Conservation (phyloP, 2,329 filamentous ascomycete species). For the Erysiphe pulchra region DNA sequence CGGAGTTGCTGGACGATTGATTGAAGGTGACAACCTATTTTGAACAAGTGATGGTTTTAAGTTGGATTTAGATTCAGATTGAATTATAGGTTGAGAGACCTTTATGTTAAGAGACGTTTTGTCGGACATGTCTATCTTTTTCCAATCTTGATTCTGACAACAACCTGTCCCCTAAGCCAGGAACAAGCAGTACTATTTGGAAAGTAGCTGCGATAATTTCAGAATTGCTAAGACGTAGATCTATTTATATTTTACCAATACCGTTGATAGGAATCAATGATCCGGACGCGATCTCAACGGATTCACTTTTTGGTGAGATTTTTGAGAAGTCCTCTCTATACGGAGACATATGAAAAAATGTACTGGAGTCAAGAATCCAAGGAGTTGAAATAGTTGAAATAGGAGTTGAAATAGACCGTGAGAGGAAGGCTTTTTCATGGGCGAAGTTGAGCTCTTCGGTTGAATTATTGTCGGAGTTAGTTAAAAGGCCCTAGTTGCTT, state of each 20-base stretch:
- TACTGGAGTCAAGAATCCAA: neutral
- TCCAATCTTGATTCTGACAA: slow-evolving; percentile 1
- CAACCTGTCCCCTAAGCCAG: neutral
- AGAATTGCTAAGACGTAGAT: neutral
- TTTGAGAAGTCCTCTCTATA: neutral
- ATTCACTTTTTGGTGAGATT: neutral
- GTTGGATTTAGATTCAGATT: too few species aligned
- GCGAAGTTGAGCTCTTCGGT: neutral
- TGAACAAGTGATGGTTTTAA: neutral
- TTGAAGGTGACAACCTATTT: neutral
- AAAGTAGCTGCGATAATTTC: neutral
- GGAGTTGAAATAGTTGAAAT: too few species aligned
- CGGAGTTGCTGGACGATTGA: neutral
- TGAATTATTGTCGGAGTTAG: neutral
- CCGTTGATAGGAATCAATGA: neutral
- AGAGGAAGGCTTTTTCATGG: neutral
- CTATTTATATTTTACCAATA: neutral
- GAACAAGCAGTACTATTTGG: neutral
- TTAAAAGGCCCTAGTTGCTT: slow-evolving; percentile 1
- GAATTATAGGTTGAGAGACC: neutral
- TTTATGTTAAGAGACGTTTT: neutral
- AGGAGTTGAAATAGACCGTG: neutral
- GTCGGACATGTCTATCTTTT: neutral
- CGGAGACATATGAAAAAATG: neutral
- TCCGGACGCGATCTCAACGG: neutral